Base-by-base conservation (phyloP, 2,329 filamentous ascomycete species). In the Penicillium olsonii region DNA sequence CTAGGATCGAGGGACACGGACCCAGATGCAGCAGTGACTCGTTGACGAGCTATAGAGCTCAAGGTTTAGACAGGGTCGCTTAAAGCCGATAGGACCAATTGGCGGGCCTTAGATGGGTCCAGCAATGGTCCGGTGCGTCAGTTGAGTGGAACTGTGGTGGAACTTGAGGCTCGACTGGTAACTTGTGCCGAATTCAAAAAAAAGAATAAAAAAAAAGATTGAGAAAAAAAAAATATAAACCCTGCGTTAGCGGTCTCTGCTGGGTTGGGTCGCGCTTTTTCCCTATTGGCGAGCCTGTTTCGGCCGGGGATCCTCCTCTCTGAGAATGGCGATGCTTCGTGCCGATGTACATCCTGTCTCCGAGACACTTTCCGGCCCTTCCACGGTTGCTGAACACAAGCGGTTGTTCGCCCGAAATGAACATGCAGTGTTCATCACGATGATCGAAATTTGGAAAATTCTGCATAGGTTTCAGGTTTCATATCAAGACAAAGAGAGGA, bases 81-180 rank as follows among this genome's bases (percentile, higher is more conserved):
- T 57, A 51, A 47, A 37, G 31, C 35, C 37, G 22, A 37, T 27
- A 47, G 48, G 20, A 42, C 53, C 42, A 52, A 50, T 48, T 52
- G 46, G 37, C 37, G 46, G n/a, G 35, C 51, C 37, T 46, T 48
- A 38, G 40, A 48, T 50, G 48, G 42, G 48, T 42, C 42, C 52
- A 47, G 47, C 45, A 50, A 52, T 42, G 53, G 56, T 59, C 57
- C 59, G 57, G 61, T 62, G 61, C 56, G 57, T 65, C 56, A 65
- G 55, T 52, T 50, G 44, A 59, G 64, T 66, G 63, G 62, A 50
- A 57, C 43, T 37, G 22, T 43, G 31, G 34, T 66, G 63, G 62
- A 52, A 57, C 43, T 37, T 33, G 45, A 42, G 34, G 38, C 38
- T 43, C 34, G 46, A 40, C 38, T 42, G 19, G 15, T 18, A 19